These are phyloP conservation scores for Copromyces sp. DNA, from an alignment of 495 filamentous ascomycete genomes.

Conservation along the genomic window DNA sequence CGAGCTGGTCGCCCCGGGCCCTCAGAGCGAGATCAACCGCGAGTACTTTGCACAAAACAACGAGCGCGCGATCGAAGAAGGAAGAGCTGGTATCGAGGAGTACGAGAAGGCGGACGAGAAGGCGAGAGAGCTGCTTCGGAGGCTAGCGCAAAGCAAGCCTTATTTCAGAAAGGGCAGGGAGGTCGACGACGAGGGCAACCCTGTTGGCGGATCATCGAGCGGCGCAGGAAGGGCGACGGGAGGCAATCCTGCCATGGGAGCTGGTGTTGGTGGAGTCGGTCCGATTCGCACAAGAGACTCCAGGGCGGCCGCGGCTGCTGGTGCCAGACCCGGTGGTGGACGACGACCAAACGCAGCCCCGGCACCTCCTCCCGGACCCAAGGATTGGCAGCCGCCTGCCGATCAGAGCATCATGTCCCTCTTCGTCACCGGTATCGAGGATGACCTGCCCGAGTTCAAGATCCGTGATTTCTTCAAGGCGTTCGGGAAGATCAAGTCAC, in stretches of 20 bases:
- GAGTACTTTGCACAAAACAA: constrained; percentile 97
- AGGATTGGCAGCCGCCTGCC: constrained; percentile 73
- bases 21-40: constrained; percentile 80
- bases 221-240: constrained; percentile 26
- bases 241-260: constrained; percentile 36
- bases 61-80: constrained; percentile 90
- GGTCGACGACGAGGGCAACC: constrained; percentile 44
- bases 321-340: constrained; percentile 34
- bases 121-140: constrained; percentile 73
- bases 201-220: constrained; percentile 27
- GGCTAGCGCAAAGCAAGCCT: constrained; percentile 83
- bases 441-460: constrained; percentile 86
- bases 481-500: constrained; percentile 76
- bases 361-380: constrained; percentile 63
- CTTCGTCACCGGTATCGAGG: constrained; percentile 91
- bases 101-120: constrained; percentile 98
- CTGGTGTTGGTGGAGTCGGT: constrained; percentile 41
- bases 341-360: constrained; percentile 50
- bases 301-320: constrained; percentile 40
- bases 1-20: constrained; percentile 92
- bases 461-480: constrained; percentile 81
- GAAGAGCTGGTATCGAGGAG: constrained; percentile 61
- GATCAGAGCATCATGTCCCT: constrained; percentile 82
- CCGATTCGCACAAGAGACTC: constrained; percentile 62
- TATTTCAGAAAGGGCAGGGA: constrained; percentile 81